Evolutionary conservation across 1,284 basidiomycete genomes (phyloP).

Genomic region (Leccinum pallidistipes): DNA sequence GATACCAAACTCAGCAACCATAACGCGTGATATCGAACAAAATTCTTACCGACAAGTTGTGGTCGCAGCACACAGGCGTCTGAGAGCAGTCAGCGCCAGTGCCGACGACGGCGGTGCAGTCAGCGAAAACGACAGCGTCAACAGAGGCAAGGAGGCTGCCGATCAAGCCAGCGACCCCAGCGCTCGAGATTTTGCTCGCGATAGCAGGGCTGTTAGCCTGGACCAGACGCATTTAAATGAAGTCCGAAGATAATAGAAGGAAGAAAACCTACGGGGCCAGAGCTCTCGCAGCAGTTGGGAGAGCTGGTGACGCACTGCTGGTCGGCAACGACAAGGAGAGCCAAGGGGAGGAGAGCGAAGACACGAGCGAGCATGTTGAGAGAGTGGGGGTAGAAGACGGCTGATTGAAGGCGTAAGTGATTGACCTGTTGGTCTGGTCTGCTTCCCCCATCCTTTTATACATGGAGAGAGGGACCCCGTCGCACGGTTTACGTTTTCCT

Average conservation of each 20-base stretch:
- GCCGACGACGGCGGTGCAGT: neutral
- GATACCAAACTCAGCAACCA: no score
- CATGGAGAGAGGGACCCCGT: neutral
- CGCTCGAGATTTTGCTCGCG: neutral
- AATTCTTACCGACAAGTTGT: neutral
- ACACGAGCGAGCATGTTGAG: neutral
- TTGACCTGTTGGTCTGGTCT: neutral
- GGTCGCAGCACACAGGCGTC: neutral
- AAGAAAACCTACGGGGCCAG: neutral
- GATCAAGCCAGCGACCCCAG: neutral
- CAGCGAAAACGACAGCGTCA: no score
- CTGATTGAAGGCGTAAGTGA: neutral
- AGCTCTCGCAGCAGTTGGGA: neutral
- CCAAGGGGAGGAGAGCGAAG: neutral
- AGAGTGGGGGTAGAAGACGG: neutral
- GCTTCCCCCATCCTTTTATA: neutral
- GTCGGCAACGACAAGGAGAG: neutral
- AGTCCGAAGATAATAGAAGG: neutral
- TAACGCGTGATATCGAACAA: no score
- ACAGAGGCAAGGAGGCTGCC: neutral
- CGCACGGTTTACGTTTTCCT: neutral
- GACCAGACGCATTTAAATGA: neutral
- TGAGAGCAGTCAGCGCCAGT: neutral
- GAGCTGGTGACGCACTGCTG: neutral
- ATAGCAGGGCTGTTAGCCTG: neutral